phyloP scores from a whole-genome alignment of 345 rosid genomes.

The Corymbia maculata region DNA sequence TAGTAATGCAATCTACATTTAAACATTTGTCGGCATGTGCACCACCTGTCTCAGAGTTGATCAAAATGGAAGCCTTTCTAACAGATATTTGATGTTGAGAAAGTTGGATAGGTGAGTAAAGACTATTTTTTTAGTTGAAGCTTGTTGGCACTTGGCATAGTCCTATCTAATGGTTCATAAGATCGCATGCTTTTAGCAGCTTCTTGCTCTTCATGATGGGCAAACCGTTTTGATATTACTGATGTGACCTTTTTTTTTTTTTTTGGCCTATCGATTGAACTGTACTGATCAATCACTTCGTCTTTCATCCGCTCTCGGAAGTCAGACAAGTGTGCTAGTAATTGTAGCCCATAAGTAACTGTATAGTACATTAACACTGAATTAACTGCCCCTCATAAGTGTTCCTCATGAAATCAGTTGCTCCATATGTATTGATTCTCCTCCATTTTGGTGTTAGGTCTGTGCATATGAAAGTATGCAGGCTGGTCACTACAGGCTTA shows the following conservation, averaged over 20 bases:
- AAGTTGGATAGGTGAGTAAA: neutral
- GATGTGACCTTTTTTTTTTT: neutral
- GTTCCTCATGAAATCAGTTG: neutral
- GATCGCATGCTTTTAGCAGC: neutral
- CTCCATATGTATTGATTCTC: neutral
- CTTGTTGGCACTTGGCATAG: neutral
- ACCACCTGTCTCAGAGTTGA: neutral
- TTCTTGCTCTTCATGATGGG: neutral
- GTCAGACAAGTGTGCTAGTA: neutral
- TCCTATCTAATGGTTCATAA: neutral
- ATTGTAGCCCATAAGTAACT: neutral
- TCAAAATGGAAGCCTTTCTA: neutral
- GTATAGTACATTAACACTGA: neutral
- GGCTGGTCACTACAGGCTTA: slow-evolving; percentile 88
- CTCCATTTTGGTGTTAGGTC: slow-evolving; percentile 35
- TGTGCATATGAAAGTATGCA: slow-evolving; percentile 97
- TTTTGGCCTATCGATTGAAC: neutral
- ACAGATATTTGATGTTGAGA: neutral
- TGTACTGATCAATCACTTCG: neutral
- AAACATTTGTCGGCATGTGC: neutral
- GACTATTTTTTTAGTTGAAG: neutral
- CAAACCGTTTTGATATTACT: neutral
- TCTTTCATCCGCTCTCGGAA: neutral
- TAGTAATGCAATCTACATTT: neutral
- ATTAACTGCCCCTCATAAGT: neutral